phyloP scores from a whole-genome alignment of 73 alveolate species.

The Tetrahymena malaccensis region DNA sequence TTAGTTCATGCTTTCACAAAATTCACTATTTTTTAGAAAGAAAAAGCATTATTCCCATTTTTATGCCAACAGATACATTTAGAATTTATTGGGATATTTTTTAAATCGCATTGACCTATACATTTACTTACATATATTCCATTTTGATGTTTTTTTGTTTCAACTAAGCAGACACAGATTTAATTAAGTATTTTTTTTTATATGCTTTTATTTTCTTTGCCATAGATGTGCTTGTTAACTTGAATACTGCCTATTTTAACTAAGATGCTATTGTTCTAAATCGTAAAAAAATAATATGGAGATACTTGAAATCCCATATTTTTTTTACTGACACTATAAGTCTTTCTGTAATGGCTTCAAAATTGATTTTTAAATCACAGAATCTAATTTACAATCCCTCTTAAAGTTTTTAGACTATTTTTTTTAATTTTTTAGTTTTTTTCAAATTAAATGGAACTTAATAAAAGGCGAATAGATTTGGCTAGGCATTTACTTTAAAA shows the following conservation, averaged over 20 bases:
- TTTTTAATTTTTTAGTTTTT: not conserved
- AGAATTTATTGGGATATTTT: not conserved
- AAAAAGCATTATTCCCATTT: not conserved
- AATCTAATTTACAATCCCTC: not conserved
- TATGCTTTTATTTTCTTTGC: not conserved
- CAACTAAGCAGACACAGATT: not conserved
- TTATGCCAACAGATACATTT: not conserved
- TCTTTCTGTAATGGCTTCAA: not conserved
- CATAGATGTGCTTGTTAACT: not conserved
- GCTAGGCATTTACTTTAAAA: not conserved
- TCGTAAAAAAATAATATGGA: not conserved
- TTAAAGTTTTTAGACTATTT: not conserved
- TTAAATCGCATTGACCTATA: not conserved
- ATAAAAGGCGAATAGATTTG: not conserved
- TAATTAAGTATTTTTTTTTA: not conserved
- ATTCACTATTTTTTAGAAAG: not conserved
- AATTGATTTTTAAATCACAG: not conserved
- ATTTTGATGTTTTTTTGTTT: not conserved
- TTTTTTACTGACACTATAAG: not conserved
- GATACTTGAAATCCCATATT: not conserved
- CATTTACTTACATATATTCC: not conserved
- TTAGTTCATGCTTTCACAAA: not conserved
- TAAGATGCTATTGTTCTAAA: not conserved
- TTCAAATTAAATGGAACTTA: not conserved
- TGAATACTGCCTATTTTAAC: not conserved